Evolutionary conservation across 2,329 filamentous ascomycete species (phyloP).

Genomic region (Lecanicillium sp.): DNA sequence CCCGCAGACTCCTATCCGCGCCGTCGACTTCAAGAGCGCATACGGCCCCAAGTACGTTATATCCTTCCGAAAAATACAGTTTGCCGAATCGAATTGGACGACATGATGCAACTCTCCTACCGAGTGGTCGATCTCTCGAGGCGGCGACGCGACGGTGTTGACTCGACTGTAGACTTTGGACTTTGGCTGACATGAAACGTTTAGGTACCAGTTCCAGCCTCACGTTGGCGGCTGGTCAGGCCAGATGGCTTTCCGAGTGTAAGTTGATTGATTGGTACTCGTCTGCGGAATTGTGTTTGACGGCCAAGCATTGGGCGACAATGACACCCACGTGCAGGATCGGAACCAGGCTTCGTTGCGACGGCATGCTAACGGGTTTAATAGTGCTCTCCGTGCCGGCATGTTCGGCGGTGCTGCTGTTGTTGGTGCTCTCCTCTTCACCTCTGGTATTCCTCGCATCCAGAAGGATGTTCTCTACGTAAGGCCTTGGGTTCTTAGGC

Average conservation of each 20-base stretch:
- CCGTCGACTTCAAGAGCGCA: constrained; percentile 49
- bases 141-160: too few relatives aligned
- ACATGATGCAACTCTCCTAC: not conserved
- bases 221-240: constrained; percentile 46
- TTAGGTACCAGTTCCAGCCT: constrained; percentile 52
- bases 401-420: constrained; percentile 51
- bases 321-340: too few relatives aligned
- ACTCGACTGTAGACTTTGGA: too few relatives aligned
- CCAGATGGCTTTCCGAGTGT: constrained; percentile 42
- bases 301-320: too few relatives aligned
- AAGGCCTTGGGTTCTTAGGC: constrained; percentile 13
- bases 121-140: not conserved
- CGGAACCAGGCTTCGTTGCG: not conserved
- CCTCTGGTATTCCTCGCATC: constrained; percentile 55
- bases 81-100: not conserved
- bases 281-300: too few relatives aligned
- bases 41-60: constrained; percentile 57
- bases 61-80: not conserved
- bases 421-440: constrained; percentile 51
- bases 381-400: constrained; percentile 43
- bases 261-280: constrained; percentile 23
- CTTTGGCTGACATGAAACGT: constrained; percentile 18
- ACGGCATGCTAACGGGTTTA: not conserved
- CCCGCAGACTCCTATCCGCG: constrained; percentile 37
- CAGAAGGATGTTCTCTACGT: constrained; percentile 52